Percentiles rank a stretch among this genome's conserved stretches.
These are phyloP conservation scores for Sarcodon sp. DNA, from an alignment of 768 basidiomycete genomes.

Conservation along the genomic window DNA sequence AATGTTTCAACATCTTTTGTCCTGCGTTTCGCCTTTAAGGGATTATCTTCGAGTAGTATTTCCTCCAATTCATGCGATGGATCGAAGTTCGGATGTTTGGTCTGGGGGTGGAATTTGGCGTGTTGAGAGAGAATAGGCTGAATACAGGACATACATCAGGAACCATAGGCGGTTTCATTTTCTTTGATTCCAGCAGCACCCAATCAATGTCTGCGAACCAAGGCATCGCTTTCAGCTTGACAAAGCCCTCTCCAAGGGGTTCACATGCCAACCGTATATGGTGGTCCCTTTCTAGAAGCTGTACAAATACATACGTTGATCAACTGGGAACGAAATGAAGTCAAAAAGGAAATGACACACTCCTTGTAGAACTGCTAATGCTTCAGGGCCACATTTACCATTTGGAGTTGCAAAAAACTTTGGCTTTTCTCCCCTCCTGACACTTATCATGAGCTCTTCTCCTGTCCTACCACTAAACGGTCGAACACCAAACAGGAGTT, in stretches of 20 bases:
- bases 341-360: slow-evolving; percentile 29
- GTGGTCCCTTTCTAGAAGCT: slow-evolving; percentile 83
- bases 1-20: slow-evolving; percentile 80
- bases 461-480: slow-evolving; percentile 88
- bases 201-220: slow-evolving; percentile 84
- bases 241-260: slow-evolving; percentile 52
- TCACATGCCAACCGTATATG: slow-evolving; percentile 72
- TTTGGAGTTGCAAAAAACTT: slow-evolving; percentile 60
- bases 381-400: slow-evolving; percentile 49
- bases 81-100: slow-evolving; percentile 97
- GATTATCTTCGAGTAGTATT: slow-evolving; percentile 94
- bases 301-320: not conserved
- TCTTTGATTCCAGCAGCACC: slow-evolving; percentile 61
- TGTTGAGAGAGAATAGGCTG: not conserved
- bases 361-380: slow-evolving; percentile 49
- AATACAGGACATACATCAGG: slow-evolving; percentile 66
- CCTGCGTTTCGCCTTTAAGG: slow-evolving; percentile 86
- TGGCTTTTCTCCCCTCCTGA: slow-evolving; percentile 59
- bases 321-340: not conserved
- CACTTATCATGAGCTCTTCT: slow-evolving; percentile 80
- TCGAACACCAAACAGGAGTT: slow-evolving; percentile 67
- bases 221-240: slow-evolving; percentile 68
- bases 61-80: slow-evolving; percentile 96
- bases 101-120: slow-evolving; percentile 29
- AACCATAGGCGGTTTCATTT: slow-evolving; percentile 69